Evolutionary conservation across 352 stramenopile genomes (phyloP), one percentile per base, ranked within the genome.

Genomic region (Globisporangium splendens): DNA sequence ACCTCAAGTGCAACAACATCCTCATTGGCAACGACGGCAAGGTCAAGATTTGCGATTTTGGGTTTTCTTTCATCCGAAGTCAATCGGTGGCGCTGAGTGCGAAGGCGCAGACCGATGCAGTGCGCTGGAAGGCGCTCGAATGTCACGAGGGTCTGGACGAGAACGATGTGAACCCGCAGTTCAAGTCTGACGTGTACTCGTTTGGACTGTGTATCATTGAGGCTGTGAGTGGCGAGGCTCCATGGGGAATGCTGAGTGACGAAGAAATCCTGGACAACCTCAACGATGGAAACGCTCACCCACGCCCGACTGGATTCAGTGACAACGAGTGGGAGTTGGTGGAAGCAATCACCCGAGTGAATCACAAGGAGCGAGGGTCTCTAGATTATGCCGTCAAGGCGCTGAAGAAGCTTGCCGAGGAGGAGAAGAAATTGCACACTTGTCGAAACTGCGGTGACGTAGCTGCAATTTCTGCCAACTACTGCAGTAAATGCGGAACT

Each of bases 11-110:
- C 2, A 65, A 80, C 44, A 89, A 95, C 47, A 70, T 94, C 24
- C 61, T 94, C 13, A 59, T 94, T 1, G 68, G 64, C 28, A 53
- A 56, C 7, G 62, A 81, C 21, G 69, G 77, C 5, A 62, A 79
- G 2, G 77, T 84, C 24, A 92, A 93, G 50, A 70, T 96, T n/a
- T 72, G 76, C 1, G 83, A 93, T 61, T 93, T 92, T 69, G 80
- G 82, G 10, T 58, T 69, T 11, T 31, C 33, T 10, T 56, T 46
- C 42, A 69, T 76, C 21, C 56, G 54, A 18, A 67, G 44, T 24
- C 57, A 71, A 31, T 68, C 59, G 0, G 58, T 68, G 13, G 57
- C 44, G 11, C 50, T 77, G 6, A 72, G 55, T 41, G 35, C 41
- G 6, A 73, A 31, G 24, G 24, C 24, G 24, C 24, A 65, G 55